A percentile compares a stretch with the other conserved stretches of the same genome.
These are phyloP conservation scores for Williopsis jadinii DNA, from an alignment of 1,139 yeast species.

Conservation along the genomic window DNA sequence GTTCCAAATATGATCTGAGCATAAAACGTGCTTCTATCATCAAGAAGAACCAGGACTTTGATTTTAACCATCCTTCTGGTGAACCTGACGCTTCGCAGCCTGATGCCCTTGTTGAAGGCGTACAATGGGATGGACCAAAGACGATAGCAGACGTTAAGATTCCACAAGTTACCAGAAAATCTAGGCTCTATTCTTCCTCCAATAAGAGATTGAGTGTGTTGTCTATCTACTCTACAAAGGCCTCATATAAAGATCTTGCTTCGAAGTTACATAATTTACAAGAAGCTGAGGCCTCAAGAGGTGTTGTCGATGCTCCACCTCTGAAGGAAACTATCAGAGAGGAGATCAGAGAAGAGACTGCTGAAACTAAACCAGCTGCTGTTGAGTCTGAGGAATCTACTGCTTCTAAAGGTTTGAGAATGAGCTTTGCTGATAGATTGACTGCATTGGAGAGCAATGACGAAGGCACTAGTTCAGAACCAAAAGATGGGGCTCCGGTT, in stretches of 20 bases:
- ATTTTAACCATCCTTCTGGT: conserved; percentile 27
- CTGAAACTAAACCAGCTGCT: neutral
- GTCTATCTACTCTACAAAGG: conserved; percentile 62
- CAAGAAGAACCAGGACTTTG: conserved; percentile 41
- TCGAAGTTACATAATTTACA: conserved; percentile 38
- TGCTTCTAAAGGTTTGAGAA: conserved; percentile 14
- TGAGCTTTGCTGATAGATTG: conserved; percentile 22
- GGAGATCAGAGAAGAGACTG: conserved; percentile 17
- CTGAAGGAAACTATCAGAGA: conserved; percentile 15
- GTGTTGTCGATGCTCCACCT: no score
- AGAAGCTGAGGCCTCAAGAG: no score
- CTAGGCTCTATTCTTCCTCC: conserved; percentile 52
- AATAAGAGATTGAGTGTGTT: conserved; percentile 64
- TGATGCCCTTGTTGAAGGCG: conserved; percentile 14
- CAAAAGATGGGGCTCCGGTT: no score
- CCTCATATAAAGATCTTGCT: conserved; percentile 55
- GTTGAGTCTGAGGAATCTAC: neutral
- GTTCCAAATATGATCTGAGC: conserved; percentile 31
- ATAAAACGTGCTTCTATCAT: conserved; percentile 15
- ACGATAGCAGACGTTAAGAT: conserved; percentile 54
- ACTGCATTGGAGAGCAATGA: conserved; percentile 11
- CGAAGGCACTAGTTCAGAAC: no score
- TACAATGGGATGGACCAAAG: conserved; percentile 27
- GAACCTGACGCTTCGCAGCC: no score
- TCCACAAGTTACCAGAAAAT: conserved; percentile 65